phyloP scores from a whole-genome alignment of 495 filamentous ascomycete genomes.

The Neurospora intermedia region DNA sequence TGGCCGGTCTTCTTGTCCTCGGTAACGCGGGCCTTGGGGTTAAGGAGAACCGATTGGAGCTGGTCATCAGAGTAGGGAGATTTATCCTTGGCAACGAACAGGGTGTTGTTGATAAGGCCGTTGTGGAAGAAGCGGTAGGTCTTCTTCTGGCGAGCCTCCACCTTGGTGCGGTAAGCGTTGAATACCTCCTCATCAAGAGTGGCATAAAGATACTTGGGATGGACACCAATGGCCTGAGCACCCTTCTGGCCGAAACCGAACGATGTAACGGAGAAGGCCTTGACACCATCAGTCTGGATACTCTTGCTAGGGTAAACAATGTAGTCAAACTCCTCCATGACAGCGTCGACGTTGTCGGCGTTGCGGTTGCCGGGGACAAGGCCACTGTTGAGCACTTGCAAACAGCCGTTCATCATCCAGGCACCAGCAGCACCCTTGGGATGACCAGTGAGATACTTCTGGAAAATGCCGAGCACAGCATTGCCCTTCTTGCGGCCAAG shows the following conservation, averaged over 20 bases:
- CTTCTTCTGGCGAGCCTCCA: slow-evolving; percentile 89
- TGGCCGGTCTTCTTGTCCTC: slow-evolving; percentile 72
- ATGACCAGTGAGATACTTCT: slow-evolving; percentile 98
- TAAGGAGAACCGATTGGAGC: slow-evolving; percentile 77
- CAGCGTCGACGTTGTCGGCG: slow-evolving; percentile 91
- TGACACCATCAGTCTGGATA: slow-evolving; percentile 96
- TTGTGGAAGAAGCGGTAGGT: slow-evolving; percentile 98
- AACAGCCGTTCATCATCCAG: slow-evolving; percentile 98
- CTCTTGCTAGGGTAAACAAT: slow-evolving; percentile 91
- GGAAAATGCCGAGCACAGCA: slow-evolving; percentile 93
- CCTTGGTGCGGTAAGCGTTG: slow-evolving; percentile 72
- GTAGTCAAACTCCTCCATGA: slow-evolving; percentile 95
- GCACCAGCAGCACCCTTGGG: slow-evolving; percentile 98
- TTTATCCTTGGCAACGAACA: slow-evolving; percentile 91
- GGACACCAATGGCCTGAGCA: slow-evolving; percentile 92
- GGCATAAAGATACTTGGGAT: slow-evolving; percentile 91
- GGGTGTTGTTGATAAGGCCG: slow-evolving; percentile 88
- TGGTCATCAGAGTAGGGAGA: slow-evolving; percentile 84
- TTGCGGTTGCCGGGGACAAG: slow-evolving; percentile 96
- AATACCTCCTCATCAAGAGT: slow-evolving; percentile 83
- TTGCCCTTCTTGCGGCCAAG: slow-evolving; percentile 94
- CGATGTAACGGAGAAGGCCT: slow-evolving; percentile 96
- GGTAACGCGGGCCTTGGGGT: slow-evolving; percentile 83
- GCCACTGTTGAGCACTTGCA: slow-evolving; percentile 89
- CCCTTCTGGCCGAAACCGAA: slow-evolving; percentile 99